Evolutionary conservation across 139 green algal species (phyloP).

Genomic region (Coccomyxa sp.): DNA sequence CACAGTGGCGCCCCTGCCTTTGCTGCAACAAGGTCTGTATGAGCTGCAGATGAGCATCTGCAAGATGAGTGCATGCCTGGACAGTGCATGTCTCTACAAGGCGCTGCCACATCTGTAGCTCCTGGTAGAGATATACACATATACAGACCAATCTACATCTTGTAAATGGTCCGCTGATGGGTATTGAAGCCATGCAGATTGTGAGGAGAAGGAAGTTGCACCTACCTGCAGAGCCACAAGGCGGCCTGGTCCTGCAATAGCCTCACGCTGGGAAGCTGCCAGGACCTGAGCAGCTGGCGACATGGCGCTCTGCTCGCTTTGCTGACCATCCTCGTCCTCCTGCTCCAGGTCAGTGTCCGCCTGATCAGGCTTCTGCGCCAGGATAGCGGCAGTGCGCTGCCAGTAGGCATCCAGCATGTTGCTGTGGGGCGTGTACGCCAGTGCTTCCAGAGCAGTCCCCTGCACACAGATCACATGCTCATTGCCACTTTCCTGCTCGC

Average conservation of each 20-base stretch:
- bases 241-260: constrained; percentile 4
- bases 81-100: too few species aligned
- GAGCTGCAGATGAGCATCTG: too few species aligned
- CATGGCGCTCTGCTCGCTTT: constrained; percentile 1
- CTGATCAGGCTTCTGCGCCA: not conserved
- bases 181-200: not conserved
- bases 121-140: too few species aligned
- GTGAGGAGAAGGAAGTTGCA: not conserved
- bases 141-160: too few species aligned
- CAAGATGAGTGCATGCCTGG: too few species aligned
- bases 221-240: constrained; percentile 13
- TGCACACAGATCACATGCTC: too few species aligned
- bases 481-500: too few species aligned
- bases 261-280: not conserved
- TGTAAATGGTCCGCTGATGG: too few species aligned
- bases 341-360: not conserved
- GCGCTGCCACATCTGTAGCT: too few species aligned
- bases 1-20: too few species aligned
- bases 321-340: constrained; percentile 6
- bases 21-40: too few species aligned
- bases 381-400: constrained; percentile 7
- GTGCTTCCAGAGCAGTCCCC: too few species aligned
- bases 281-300: not conserved
- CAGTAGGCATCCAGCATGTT: constrained; percentile 8
- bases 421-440: constrained; percentile 1